Base-by-base conservation (phyloP, 2,329 filamentous ascomycete genomes). In the Aspergillus sp. region DNA sequence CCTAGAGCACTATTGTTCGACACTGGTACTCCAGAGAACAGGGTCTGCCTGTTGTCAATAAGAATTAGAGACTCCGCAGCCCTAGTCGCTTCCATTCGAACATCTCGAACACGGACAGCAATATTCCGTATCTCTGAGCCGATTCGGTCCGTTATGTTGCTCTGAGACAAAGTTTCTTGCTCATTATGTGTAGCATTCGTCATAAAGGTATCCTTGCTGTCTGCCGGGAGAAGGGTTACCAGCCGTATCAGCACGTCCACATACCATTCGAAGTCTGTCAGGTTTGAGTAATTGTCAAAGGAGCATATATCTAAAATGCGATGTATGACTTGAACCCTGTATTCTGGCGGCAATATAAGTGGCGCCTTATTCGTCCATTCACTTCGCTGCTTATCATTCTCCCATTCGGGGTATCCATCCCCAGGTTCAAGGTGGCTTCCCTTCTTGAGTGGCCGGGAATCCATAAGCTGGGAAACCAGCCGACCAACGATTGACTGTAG, bases 211-310 rank as follows among this genome's bases (percentile, higher is more conserved):
- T 74, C 62, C 36, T 67, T 60, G 30, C 55, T 48, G 47, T 68
- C 68, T n/a, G 70, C 67, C 23, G 78, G 78, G 25, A 79, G 68
- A 58, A 91, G 83, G 72, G 89, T 87, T 43, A 97, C 87, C 13
- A 99, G 84, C 72, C 97, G 92, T 5, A 91, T 89, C 30, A 99
- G 80, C 28, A 97, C 87, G 66, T 95, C 91, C 66, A 98, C 90
- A 74, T 98, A 98, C 95, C 95, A 99, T 67, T 97, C 94, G 74
- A 99, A 99, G 73, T 99, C 94, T 55, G 84, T 80, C 51, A 99
- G 82, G 70, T 92, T 91, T 41, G 85, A 85, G 74, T 98, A 99
- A 63, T 92, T 97, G 65, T 93, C 90, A 65, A 88, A 87, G 8
- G 92, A 91, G 74, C 94, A 98, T 87, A 99, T 96, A 62, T 89